Conservation (phyloP, 257 asterid species). For the Nicotiana sylvestris region DNA sequence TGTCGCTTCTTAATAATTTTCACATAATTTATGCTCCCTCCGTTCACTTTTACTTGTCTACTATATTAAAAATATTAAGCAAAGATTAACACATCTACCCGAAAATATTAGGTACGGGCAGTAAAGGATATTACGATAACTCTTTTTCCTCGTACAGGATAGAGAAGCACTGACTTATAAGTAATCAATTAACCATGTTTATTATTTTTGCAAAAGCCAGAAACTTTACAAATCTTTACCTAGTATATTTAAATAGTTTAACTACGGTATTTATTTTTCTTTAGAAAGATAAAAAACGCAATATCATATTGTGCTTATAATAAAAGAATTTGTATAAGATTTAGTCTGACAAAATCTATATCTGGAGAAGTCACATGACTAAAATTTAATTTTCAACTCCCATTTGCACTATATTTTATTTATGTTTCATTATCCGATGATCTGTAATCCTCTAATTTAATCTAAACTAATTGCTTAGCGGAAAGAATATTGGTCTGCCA, state of each 20-base stretch:
- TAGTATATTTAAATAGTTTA: not conserved
- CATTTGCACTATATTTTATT: not conserved
- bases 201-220: not conserved
- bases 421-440: not conserved
- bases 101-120: too few species aligned
- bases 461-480: not conserved
- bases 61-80: too few species aligned
- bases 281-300: not conserved
- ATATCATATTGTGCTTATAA: not conserved
- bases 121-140: too few species aligned
- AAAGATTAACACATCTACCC: too few species aligned
- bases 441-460: not conserved
- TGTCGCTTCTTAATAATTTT: too few species aligned
- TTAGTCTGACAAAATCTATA: not conserved
- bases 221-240: not conserved
- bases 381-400: not conserved
- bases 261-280: not conserved
- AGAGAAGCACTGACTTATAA: too few species aligned
- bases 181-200: too few species aligned
- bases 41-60: too few species aligned
- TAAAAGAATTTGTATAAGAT: too few species aligned
- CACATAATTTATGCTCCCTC: too few species aligned
- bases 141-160: too few species aligned
- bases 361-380: not conserved
- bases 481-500: not conserved